Evolutionary conservation across 495 filamentous ascomycete genomes (phyloP).

Genomic region (Podospora appendiculata): DNA sequence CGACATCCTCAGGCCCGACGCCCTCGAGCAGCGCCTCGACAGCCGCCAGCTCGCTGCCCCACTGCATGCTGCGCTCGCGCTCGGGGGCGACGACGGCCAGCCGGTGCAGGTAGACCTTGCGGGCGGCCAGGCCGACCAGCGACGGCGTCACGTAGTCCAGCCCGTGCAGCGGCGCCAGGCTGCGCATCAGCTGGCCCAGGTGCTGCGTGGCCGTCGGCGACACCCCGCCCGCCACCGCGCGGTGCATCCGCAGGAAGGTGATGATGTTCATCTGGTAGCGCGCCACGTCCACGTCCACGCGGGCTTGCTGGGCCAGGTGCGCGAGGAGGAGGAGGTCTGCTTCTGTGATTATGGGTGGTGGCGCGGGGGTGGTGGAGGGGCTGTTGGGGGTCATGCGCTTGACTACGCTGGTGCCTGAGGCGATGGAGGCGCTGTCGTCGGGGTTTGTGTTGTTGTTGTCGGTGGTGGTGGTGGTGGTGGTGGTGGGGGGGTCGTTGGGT

Average conservation of each 20-base stretch:
- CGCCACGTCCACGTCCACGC: slow-evolving; percentile 51
- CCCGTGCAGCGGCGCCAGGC: slow-evolving; percentile 76
- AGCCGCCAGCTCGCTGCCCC: slow-evolving; percentile 72
- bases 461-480: neutral
- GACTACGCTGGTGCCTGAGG: no score
- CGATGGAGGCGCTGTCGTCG: no score
- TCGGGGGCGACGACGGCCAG: slow-evolving; percentile 60
- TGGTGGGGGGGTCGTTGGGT: neutral
- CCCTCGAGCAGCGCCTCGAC: slow-evolving; percentile 58
- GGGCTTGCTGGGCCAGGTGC: slow-evolving; percentile 18
- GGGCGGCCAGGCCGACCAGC: slow-evolving; percentile 72
- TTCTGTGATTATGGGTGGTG: slow-evolving; percentile 21
- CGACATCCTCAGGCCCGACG: slow-evolving; percentile 64
- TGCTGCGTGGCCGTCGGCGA: slow-evolving; percentile 71
- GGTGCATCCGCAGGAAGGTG: slow-evolving; percentile 76
- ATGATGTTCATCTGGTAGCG: slow-evolving; percentile 81
- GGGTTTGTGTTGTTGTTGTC: neutral
- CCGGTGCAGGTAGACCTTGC: slow-evolving; percentile 83
- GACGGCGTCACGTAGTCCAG: slow-evolving; percentile 77
- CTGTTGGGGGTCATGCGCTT: no score
- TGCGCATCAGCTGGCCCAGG: slow-evolving; percentile 57
- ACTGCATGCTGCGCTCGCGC: slow-evolving; percentile 82
- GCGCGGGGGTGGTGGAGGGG: neutral
- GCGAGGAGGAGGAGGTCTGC: slow-evolving; percentile 31
- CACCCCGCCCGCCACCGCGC: slow-evolving; percentile 70